These are phyloP conservation scores for Populus hybrid DNA, from an alignment of 441 rosid species.

Conservation along the genomic window DNA sequence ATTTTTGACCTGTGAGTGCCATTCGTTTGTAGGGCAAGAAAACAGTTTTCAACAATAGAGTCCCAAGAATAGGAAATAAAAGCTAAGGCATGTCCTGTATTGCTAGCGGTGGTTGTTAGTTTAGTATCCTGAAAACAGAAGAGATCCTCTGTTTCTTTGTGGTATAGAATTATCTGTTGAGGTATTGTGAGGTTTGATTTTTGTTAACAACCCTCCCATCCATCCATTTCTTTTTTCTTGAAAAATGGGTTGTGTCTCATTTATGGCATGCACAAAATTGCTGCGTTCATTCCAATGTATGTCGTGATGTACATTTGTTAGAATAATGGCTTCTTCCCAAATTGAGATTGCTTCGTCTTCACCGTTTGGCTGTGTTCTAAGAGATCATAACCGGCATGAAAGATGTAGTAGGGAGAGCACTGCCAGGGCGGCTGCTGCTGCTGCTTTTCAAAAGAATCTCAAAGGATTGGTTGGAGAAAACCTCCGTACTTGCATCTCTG, in stretches of 20 bases:
- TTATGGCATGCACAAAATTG: too few relatives aligned
- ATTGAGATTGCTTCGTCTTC: too few relatives aligned
- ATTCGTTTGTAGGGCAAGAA: neutral
- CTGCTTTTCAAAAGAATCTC: slow-evolving; percentile 60
- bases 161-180: neutral
- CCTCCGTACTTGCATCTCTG: slow-evolving; percentile 38
- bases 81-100: slow-evolving; percentile 3
- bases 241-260: too few relatives aligned
- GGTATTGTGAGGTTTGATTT: neutral
- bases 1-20: neutral
- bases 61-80: slow-evolving; percentile 12
- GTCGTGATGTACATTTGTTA: too few relatives aligned
- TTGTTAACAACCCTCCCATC: neutral
- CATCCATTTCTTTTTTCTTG: neutral
- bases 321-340: too few relatives aligned
- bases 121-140: neutral
- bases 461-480: slow-evolving; percentile 61
- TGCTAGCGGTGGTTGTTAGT: neutral
- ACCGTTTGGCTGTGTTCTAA: slow-evolving; percentile 26
- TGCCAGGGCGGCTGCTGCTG: slow-evolving; percentile 27
- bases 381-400: slow-evolving; percentile 53
- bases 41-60: neutral
- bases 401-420: slow-evolving; percentile 35
- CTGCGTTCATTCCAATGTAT: too few relatives aligned
- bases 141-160: neutral